These are phyloP conservation scores for Tetrahymena elliotti DNA, from an alignment of 73 alveolate genomes.

Conservation along the genomic window DNA sequence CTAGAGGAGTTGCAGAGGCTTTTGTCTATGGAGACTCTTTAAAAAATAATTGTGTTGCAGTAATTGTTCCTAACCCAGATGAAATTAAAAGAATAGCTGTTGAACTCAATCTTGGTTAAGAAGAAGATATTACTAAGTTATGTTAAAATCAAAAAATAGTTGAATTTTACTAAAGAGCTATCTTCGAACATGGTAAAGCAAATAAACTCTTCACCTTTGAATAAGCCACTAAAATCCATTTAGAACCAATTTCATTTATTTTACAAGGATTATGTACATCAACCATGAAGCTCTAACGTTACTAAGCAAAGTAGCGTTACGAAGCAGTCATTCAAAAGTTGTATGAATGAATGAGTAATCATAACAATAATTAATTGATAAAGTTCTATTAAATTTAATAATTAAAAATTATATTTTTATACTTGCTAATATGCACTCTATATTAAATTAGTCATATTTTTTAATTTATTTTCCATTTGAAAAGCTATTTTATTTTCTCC, in stretches of 20 bases:
- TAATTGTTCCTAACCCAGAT: conserved; percentile 70
- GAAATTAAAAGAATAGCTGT: conserved; percentile 42
- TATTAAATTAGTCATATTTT: too few species aligned
- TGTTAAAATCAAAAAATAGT: not conserved
- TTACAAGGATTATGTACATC: not conserved
- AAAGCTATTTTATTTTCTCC: too few species aligned
- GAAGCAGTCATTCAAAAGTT: not conserved
- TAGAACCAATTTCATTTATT: not conserved
- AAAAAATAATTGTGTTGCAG: conserved; percentile 56
- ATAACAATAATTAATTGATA: too few species aligned
- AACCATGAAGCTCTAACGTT: not conserved
- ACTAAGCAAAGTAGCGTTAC: not conserved
- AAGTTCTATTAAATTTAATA: too few species aligned
- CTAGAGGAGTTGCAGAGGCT: conserved; percentile 62
- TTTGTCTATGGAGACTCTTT: conserved; percentile 91
- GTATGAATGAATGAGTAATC: not conserved
- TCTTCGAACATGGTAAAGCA: conserved; percentile 2
- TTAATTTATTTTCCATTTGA: too few species aligned
- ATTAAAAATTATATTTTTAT: too few species aligned
- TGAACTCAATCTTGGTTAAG: not conserved
- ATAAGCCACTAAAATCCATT: not conserved
- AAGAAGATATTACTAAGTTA: not conserved
- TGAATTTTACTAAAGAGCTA: not conserved
- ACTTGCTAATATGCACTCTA: too few species aligned
- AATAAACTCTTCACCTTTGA: conserved; percentile 26